Conservation (phyloP, 352 stramenopile species). For the Phytophthora chlamydospora region DNA sequence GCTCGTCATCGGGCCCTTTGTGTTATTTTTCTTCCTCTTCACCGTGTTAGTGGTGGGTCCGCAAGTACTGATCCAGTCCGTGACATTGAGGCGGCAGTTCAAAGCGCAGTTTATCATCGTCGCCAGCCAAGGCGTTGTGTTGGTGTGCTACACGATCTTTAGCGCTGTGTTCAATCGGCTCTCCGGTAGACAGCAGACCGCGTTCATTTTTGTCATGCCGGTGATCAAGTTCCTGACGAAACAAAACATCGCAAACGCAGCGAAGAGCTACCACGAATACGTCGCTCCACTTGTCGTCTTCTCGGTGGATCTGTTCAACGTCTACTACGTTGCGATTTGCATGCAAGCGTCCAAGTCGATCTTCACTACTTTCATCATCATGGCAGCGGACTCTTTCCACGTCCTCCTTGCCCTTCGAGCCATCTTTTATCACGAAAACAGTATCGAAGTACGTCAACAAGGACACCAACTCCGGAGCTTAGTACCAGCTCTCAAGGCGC, state of each 20-base stretch:
- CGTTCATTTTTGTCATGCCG: conserved; percentile 23
- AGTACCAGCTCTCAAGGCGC: neutral
- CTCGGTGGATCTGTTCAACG: conserved; percentile 36
- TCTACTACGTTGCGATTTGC: conserved; percentile 34
- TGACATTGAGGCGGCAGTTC: conserved; percentile 1
- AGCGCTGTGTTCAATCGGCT: conserved; percentile 21
- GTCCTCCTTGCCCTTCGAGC: conserved; percentile 12
- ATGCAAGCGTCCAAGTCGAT: conserved; percentile 30
- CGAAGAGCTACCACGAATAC: conserved; percentile 24
- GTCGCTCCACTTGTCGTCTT: conserved; percentile 28
- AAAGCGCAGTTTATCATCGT: conserved; percentile 20
- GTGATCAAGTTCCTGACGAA: conserved; percentile 35
- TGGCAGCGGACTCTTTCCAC: conserved; percentile 11
- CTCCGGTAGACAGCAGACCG: conserved; percentile 11
- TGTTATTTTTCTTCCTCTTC: conserved; percentile 10
- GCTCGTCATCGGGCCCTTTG: conserved; percentile 7
- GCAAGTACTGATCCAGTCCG: neutral
- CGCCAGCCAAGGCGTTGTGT: conserved; percentile 16
- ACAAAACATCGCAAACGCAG: conserved; percentile 21
- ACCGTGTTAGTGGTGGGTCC: conserved; percentile 6
- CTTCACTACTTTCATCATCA: conserved; percentile 13
- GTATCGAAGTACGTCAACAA: neutral
- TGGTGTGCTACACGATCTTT: conserved; percentile 25
- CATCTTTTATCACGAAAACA: conserved; percentile 6
- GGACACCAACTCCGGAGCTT: conserved; percentile 10